phyloP scores from a whole-genome alignment of 306 rosid genomes.

The Rosa persica region DNA sequence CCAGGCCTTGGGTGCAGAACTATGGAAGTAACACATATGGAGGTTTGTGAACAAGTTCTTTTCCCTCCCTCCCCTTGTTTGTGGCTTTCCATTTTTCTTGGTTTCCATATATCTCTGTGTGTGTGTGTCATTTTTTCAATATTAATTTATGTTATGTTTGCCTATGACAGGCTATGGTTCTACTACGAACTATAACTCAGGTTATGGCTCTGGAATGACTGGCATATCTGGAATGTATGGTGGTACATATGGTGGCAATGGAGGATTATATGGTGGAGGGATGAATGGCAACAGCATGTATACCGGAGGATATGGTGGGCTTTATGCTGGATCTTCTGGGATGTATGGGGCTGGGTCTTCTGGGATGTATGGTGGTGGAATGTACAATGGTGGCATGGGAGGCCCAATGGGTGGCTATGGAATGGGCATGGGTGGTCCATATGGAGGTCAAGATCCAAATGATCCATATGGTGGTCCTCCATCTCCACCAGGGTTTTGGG shows the following conservation, averaged over 20 bases:
- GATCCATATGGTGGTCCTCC: slow-evolving; percentile 95
- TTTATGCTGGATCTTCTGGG: slow-evolving; percentile 62
- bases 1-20: slow-evolving; percentile 92
- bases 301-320: slow-evolving; percentile 56
- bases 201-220: slow-evolving; percentile 68
- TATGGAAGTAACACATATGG: slow-evolving; percentile 61
- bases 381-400: slow-evolving; percentile 72
- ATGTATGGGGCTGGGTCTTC: slow-evolving; percentile 85
- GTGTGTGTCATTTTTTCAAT: slow-evolving; percentile 38
- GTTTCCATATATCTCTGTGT: slow-evolving; percentile 19
- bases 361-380: slow-evolving; percentile 90
- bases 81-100: slow-evolving; percentile 8
- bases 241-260: slow-evolving; percentile 62
- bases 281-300: slow-evolving; percentile 78
- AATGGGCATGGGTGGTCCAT: slow-evolving; percentile 82
- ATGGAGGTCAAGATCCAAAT: slow-evolving; percentile 91
- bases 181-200: slow-evolving; percentile 62
- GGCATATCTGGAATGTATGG: slow-evolving; percentile 63
- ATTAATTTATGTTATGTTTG: slow-evolving; percentile 20
- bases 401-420: slow-evolving; percentile 88
- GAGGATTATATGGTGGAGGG: slow-evolving; percentile 78
- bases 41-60: slow-evolving; percentile 33
- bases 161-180: slow-evolving; percentile 56
- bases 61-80: neutral
- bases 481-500: slow-evolving; percentile 96